Percentiles rank a stretch among this genome's conserved stretches.
Evolutionary conservation across 2,329 filamentous ascomycete genomes (phyloP).

Genomic region (Verticillium longisporum): DNA sequence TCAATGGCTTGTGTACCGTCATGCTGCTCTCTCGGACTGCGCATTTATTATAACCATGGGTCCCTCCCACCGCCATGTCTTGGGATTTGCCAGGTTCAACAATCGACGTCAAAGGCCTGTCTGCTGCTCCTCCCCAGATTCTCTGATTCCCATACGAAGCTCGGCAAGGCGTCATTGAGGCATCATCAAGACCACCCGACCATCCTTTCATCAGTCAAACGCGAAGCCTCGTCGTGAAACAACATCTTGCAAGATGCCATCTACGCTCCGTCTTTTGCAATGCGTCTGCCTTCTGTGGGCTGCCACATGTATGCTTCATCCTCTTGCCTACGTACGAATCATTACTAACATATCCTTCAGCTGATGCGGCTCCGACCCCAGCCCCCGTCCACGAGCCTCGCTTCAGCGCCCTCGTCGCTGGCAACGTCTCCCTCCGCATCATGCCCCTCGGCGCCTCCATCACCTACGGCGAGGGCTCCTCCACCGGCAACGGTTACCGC

Average conservation of each 20-base stretch:
- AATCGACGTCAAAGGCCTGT: neutral
- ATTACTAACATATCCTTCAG: conserved; percentile 1
- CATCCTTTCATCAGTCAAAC: neutral
- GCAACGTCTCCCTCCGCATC: conserved; percentile 27
- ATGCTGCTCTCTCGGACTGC: neutral
- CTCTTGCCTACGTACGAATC: neutral
- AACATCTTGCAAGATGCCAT: conserved; percentile 2
- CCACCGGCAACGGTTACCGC: conserved; percentile 32
- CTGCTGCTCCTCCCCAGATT: neutral
- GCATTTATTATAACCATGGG: neutral
- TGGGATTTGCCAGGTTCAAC: neutral
- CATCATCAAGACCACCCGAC: neutral
- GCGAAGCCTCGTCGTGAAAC: neutral
- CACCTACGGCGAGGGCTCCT: conserved; percentile 27
- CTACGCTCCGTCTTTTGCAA: conserved; percentile 1
- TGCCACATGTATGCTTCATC: conserved; percentile 4
- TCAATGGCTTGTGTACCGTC: neutral
- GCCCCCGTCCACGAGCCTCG: conserved; percentile 3
- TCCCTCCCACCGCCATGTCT: neutral
- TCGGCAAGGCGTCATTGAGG: neutral
- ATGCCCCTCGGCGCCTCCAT: conserved; percentile 38
- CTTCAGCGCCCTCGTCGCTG: conserved; percentile 9
- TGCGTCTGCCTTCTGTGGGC: conserved; percentile 7
- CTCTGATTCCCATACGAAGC: neutral
- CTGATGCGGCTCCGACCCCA: conserved; percentile 8